These are phyloP conservation scores for Skeletonema tropicum DNA, from an alignment of 108 stramenopile species.

Conservation along the genomic window DNA sequence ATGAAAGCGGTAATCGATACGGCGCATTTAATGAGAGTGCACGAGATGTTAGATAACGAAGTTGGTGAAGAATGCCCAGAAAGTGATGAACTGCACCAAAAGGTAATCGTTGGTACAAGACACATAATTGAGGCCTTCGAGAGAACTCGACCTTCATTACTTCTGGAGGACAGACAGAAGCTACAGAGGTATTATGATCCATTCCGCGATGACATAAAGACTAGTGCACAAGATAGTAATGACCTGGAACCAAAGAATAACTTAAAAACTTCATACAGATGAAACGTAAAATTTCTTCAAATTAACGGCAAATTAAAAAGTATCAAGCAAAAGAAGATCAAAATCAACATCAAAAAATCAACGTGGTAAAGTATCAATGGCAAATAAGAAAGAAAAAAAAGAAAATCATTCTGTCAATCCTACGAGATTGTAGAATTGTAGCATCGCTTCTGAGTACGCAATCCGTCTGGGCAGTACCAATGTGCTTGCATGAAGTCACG, in stretches of 20 bases:
- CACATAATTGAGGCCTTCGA: constrained; percentile 44
- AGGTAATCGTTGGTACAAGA: constrained; percentile 19
- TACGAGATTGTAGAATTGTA: neutral
- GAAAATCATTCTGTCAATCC: too few relatives aligned
- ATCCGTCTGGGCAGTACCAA: too few relatives aligned
- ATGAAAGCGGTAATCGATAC: constrained; percentile 78
- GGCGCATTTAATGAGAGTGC: constrained; percentile 78
- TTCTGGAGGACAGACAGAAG: constrained; percentile 18
- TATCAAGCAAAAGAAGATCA: too few relatives aligned
- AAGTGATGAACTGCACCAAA: neutral
- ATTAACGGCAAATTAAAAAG: too few relatives aligned
- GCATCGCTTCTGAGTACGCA: too few relatives aligned
- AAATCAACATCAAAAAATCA: too few relatives aligned
- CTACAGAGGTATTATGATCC: constrained; percentile 27
- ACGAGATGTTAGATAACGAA: constrained; percentile 40
- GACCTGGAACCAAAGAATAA: neutral
- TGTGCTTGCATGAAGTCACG: too few relatives aligned
- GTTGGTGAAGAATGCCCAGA: neutral
- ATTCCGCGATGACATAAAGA: constrained; percentile 3
- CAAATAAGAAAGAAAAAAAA: too few relatives aligned
- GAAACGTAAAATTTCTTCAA: too few relatives aligned
- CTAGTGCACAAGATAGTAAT: neutral
- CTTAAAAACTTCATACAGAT: constrained; percentile 33
- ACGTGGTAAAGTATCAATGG: too few relatives aligned
- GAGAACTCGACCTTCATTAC: constrained; percentile 40